Evolutionary conservation across 805 yeast species (phyloP), one percentile per base, ranked within the genome.

Genomic region (Kuraishia cidri): DNA sequence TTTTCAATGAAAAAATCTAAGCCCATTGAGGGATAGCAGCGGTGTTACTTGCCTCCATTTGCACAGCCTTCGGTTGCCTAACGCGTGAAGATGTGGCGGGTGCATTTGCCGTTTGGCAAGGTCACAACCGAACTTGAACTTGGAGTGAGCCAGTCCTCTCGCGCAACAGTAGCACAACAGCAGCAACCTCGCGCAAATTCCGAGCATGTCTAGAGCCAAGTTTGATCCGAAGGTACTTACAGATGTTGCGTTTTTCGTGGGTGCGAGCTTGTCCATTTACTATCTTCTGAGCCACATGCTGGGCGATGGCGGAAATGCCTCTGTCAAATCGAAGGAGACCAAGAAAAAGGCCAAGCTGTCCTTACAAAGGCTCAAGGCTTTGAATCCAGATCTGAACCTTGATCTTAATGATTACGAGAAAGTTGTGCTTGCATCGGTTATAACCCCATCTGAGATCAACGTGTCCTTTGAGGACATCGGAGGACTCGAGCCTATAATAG

Each of bases 381-480:
- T 67, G 8, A 73, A 79, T 43, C 95, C 97, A 0, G 65, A 62
- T 1, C 41, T 72, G 22, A 59, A 67, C 19, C 50, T 79, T 7
- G 68, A 64, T 6, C 62, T 84, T 26, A 79, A 75, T 17, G 72
- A 67, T 35, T 88, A 92, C 52, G 98, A 92, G 51, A 72, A 73
- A 39, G 63, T 74, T n/a, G 71, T 92, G 2, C 58, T 92, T 36
- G 75, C 81, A 10, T 75, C 82, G 10, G 83, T 90, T 19, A 79
- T 92, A 6, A 72, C 85, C 2, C 95, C 97, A 0, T 78, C 75
- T 2, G 97, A 87, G 37, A 83, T 92, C 27, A 66, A 71, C 17
- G 81, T 80, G 4, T 64, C 73, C 9, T 92, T 92, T 52, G 66
- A 64, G 22, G 95, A 88, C 50, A 74, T 92, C 34, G 98, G 97